A percentile compares a stretch with the other conserved stretches of the same genome.
Evolutionary conservation across 108 stramenopile genomes (phyloP).

Genomic region (Nannochloropsis gaditana): DNA sequence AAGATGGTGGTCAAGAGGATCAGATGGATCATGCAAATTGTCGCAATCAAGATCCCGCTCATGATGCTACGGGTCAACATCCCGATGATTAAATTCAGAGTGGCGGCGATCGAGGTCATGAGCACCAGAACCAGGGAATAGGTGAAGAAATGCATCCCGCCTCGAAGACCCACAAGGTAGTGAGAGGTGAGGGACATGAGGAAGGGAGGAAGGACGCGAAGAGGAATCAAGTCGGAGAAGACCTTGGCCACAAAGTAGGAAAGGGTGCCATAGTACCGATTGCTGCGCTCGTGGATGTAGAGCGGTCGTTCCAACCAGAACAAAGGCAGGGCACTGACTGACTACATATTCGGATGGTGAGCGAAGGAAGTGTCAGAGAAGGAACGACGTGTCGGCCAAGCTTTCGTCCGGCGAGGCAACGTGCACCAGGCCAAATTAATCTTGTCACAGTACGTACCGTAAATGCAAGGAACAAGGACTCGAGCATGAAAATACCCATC

Average conservation of each 20-base stretch:
- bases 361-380: too few species aligned
- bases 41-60: background rate
- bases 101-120: background rate
- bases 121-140: background rate
- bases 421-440: too few species aligned
- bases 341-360: background rate
- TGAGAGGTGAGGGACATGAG: background rate
- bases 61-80: background rate
- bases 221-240: background rate
- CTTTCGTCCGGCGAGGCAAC: too few species aligned
- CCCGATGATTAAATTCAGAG: background rate
- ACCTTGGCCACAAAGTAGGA: constrained; percentile 1
- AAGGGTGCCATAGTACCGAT: constrained; percentile 9
- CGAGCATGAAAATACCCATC: background rate
- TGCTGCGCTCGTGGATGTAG: background rate
- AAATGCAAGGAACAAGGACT: background rate
- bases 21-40: constrained; percentile 5
- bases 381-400: too few species aligned
- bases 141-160: background rate
- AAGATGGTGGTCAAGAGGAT: background rate
- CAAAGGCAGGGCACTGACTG: background rate
- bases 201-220: background rate
- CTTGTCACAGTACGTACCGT: background rate
- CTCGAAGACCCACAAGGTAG: background rate
- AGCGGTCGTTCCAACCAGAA: constrained; percentile 4